Percentiles rank a stretch among this genome's conserved stretches.
Evolutionary conservation across 495 filamentous ascomycete genomes (phyloP).

Genomic region (Platismatia glauca): DNA sequence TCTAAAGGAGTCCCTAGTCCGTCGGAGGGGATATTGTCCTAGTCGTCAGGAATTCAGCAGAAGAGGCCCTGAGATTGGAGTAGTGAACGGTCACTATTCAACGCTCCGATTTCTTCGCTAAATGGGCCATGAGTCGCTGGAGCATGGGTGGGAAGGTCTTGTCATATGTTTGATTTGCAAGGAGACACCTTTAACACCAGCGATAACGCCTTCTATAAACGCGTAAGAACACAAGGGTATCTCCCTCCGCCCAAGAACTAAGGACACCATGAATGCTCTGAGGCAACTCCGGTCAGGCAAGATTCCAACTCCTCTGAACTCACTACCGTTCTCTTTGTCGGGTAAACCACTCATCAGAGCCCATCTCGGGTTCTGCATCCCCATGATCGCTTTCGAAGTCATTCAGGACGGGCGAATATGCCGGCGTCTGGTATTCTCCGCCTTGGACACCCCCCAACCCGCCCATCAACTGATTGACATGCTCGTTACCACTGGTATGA

Average conservation of each 20-base stretch:
- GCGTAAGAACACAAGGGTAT: neutral
- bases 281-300: neutral
- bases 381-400: slow-evolving; percentile 16
- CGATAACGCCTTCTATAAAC: neutral
- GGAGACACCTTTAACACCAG: neutral
- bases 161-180: neutral
- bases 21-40: neutral
- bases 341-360: slow-evolving; percentile 19
- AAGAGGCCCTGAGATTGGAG: neutral
- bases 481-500: slow-evolving; percentile 5
- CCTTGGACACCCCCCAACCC: neutral
- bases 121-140: neutral
- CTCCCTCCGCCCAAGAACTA: neutral
- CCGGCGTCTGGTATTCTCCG: slow-evolving; percentile 4
- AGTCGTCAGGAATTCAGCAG: neutral
- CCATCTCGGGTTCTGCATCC: slow-evolving; percentile 11
- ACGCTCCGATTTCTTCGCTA: neutral
- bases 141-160: neutral
- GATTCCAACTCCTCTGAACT: too few species aligned
- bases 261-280: neutral
- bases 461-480: neutral
- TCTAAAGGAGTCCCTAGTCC: neutral
- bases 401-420: slow-evolving; percentile 11
- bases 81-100: neutral
- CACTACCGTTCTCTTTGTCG: slow-evolving; percentile 8